These are phyloP conservation scores for Hyphopichia burtonii DNA, from an alignment of 1,139 yeast species.

Conservation along the genomic window DNA sequence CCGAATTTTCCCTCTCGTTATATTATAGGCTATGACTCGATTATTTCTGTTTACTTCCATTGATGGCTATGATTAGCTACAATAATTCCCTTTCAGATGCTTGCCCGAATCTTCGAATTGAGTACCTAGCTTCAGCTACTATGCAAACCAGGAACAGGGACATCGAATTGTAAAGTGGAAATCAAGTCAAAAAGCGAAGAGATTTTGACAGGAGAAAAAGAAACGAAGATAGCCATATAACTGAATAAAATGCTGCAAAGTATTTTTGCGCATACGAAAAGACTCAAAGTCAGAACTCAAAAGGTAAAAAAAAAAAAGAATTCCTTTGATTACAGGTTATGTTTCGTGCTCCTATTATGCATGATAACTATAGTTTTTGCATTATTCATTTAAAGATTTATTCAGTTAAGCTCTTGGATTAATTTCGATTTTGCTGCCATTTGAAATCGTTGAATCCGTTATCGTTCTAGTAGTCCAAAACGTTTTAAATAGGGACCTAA, in stretches of 20 bases:
- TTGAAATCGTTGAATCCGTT: background rate
- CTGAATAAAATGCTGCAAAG: constrained; percentile 2
- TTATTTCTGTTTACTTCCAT: too few relatives aligned
- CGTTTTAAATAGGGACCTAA: background rate
- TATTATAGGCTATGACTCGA: too few relatives aligned
- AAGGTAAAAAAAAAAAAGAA: background rate
- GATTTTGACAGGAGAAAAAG: background rate
- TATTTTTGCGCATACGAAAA: background rate
- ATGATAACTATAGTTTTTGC: background rate
- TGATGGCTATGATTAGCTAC: too few relatives aligned
- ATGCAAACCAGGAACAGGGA: too few relatives aligned
- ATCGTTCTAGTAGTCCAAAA: background rate
- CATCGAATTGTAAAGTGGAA: background rate
- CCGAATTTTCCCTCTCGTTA: too few relatives aligned
- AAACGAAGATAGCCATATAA: background rate
- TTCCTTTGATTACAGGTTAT: too few relatives aligned
- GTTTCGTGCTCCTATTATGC: too few relatives aligned
- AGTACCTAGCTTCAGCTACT: too few relatives aligned
- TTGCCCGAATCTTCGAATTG: too few relatives aligned
- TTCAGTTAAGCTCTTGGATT: background rate
- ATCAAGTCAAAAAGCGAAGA: background rate
- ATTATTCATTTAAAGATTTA: background rate
- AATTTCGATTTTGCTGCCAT: background rate
- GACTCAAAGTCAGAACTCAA: background rate
- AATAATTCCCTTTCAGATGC: too few relatives aligned